Conservation (phyloP, 805 yeast genomes). For the Kodamaea kakaduensis region DNA sequence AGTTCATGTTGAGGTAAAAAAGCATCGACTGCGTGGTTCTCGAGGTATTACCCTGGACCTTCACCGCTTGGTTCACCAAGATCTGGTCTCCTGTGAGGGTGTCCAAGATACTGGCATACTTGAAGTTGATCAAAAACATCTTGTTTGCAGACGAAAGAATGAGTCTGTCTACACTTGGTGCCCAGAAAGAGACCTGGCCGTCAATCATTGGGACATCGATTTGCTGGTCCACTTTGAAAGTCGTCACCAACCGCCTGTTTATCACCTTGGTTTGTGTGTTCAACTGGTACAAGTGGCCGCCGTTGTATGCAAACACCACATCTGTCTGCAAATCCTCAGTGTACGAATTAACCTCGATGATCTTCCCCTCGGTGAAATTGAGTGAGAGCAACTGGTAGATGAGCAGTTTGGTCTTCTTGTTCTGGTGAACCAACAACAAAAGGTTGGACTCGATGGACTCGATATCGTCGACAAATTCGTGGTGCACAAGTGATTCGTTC, state of each 20-base stretch:
- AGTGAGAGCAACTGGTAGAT: slow-evolving; percentile 24
- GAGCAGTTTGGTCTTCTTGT: slow-evolving; percentile 10
- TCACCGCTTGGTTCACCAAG: slow-evolving; percentile 24
- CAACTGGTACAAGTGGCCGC: slow-evolving; percentile 26
- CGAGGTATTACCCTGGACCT: slow-evolving; percentile 42
- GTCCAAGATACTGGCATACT: slow-evolving; percentile 39
- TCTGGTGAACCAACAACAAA: slow-evolving; percentile 16
- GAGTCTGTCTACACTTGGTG: slow-evolving; percentile 46
- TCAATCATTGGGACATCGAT: slow-evolving; percentile 20
- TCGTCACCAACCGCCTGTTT: slow-evolving; percentile 20
- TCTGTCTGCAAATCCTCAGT: slow-evolving; percentile 8
- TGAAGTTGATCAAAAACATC: slow-evolving; percentile 43
- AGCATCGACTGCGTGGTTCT: slow-evolving; percentile 40
- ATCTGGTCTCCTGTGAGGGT: slow-evolving; percentile 26
- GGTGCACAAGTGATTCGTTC: slow-evolving; percentile 26
- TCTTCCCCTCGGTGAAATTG: slow-evolving; percentile 12
- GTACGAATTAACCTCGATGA: slow-evolving; percentile 21
- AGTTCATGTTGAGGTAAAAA: slow-evolving; percentile 37
- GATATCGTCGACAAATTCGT: slow-evolving; percentile 25
- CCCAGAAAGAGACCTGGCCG: slow-evolving; percentile 26
- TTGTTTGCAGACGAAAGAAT: slow-evolving; percentile 38
- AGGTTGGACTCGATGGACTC: slow-evolving; percentile 20
- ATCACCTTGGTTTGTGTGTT: slow-evolving; percentile 15
- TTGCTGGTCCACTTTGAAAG: slow-evolving; percentile 19
- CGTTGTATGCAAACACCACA: slow-evolving; percentile 19